A percentile compares a stretch with the other conserved stretches of the same genome.
phyloP scores from a whole-genome alignment of 2,329 filamentous ascomycete species.

The Seiridium unicorne region DNA sequence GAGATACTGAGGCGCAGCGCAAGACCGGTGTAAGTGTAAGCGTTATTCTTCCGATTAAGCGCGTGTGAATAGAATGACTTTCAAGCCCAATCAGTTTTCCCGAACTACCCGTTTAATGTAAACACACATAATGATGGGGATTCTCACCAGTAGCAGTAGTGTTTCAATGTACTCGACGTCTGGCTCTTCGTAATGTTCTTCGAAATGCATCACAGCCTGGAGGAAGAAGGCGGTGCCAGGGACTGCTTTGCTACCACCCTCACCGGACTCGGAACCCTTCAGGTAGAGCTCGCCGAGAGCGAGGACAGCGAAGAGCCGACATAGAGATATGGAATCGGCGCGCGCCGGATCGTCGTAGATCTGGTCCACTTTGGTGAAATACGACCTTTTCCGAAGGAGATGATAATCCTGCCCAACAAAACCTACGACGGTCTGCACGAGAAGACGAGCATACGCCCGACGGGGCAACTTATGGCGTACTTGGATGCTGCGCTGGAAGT shows the following conservation, averaged over 20 bases:
- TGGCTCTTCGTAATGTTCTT: slow-evolving; percentile 34
- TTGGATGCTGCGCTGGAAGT: slow-evolving; percentile 9
- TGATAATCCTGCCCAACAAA: slow-evolving; percentile 34
- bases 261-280: slow-evolving; percentile 15
- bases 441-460: slow-evolving; percentile 30
- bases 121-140: background rate
- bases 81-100: background rate
- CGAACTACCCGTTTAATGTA: no score
- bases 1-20: slow-evolving; percentile 34
- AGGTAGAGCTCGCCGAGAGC: slow-evolving; percentile 17
- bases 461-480: slow-evolving; percentile 26
- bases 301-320: slow-evolving; percentile 15
- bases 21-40: slow-evolving; percentile 33
- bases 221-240: slow-evolving; percentile 35
- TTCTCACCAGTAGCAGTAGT: slow-evolving; percentile 32
- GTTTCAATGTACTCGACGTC: slow-evolving; percentile 35
- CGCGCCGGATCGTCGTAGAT: slow-evolving; percentile 24
- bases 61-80: slow-evolving; percentile 34
- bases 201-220: slow-evolving; percentile 30
- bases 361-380: slow-evolving; percentile 27
- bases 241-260: slow-evolving; percentile 17
- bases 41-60: slow-evolving; percentile 36
- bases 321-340: slow-evolving; percentile 6
- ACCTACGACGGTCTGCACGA: slow-evolving; percentile 33
- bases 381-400: slow-evolving; percentile 29